Percentiles rank a stretch among this genome's conserved stretches.
Conservation (phyloP, 2,329 filamentous ascomycete species). For the Pseudonectria foliicola region DNA sequence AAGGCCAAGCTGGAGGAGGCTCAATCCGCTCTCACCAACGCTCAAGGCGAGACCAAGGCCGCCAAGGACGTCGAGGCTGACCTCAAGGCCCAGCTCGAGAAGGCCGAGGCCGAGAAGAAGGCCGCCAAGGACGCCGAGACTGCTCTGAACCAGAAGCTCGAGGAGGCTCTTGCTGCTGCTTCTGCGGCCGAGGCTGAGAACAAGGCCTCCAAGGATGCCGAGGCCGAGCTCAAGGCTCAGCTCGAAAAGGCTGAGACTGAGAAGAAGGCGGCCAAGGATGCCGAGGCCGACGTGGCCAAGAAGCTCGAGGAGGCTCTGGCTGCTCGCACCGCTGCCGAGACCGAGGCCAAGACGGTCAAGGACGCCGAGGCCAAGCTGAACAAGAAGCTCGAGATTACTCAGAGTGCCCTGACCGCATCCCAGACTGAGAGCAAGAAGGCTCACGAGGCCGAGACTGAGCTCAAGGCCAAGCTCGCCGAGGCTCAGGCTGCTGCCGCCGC, state of each 20-base stretch:
- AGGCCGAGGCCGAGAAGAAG: conserved; percentile 2
- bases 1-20: neutral
- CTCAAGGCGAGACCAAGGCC: conserved; percentile 3
- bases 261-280: neutral
- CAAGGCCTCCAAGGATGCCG: neutral
- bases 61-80: neutral
- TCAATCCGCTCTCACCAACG: conserved; percentile 1
- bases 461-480: conserved; percentile 10
- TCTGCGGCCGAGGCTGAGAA: neutral
- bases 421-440: conserved; percentile 7
- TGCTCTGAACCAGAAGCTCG: neutral
- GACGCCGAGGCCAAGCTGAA: conserved; percentile 2
- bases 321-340: neutral
- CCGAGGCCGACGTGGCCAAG: neutral
- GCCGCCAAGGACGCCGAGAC: neutral
- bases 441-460: conserved; percentile 13
- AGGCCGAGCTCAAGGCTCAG: neutral
- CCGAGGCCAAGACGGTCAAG: neutral
- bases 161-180: conserved; percentile 1
- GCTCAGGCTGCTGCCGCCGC: neutral
- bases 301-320: conserved; percentile 1
- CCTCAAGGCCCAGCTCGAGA: conserved; percentile 11
- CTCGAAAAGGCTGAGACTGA: conserved; percentile 3
- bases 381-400: conserved; percentile 5
- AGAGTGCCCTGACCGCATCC: conserved; percentile 2